Evolutionary conservation across 2,329 filamentous ascomycete species (phyloP).

Genomic region (Colletotrichum cuscutae): DNA sequence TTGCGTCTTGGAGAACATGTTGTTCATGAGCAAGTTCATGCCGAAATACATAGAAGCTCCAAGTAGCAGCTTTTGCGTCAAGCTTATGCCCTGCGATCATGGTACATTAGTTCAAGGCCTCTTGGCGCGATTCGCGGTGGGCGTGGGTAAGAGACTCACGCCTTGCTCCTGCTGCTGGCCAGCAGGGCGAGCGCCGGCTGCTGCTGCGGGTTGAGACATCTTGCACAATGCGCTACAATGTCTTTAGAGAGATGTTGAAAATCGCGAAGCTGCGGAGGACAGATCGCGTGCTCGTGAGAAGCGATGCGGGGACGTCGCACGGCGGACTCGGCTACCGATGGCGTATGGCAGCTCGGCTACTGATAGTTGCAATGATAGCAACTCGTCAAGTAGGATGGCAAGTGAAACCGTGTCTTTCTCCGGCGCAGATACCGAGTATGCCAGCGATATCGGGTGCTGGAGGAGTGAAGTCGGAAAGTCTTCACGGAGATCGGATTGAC

Average conservation of each 20-base stretch:
- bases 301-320: conserved; percentile 11
- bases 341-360: conserved; percentile 12
- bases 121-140: neutral
- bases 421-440: conserved; percentile 14
- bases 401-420: conserved; percentile 19
- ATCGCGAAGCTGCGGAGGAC: conserved; percentile 5
- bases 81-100: conserved; percentile 45
- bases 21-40: conserved; percentile 67
- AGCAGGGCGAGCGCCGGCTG: conserved; percentile 7
- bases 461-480: conserved; percentile 9
- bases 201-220: conserved; percentile 29
- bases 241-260: neutral
- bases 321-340: neutral
- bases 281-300: conserved; percentile 20
- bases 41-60: conserved; percentile 67
- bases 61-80: conserved; percentile 58
- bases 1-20: conserved; percentile 60
- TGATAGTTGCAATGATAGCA: conserved; percentile 9
- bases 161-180: conserved; percentile 31
- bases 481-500: neutral
- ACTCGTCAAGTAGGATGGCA: conserved; percentile 12
- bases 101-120: conserved; percentile 5
- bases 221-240: neutral
- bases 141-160: conserved; percentile 24
- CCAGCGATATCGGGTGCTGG: conserved; percentile 28